phyloP scores from a whole-genome alignment of 164 flowering plant species.

The Magnolia changhungtana region DNA sequence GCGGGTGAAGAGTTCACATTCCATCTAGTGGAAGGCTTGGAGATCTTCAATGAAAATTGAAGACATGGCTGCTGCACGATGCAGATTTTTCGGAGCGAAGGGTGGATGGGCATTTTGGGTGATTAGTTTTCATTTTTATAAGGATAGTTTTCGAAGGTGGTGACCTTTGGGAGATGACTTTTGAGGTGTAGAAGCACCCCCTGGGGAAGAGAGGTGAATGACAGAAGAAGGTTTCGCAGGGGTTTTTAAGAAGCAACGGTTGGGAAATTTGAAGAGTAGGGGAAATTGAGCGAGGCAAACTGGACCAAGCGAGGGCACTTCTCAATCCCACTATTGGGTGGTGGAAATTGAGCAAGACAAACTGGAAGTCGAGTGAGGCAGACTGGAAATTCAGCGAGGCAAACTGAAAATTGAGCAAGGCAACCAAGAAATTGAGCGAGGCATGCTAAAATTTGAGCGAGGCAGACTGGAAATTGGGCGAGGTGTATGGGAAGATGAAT shows the following conservation, averaged over 20 bases:
- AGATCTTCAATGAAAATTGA: background rate
- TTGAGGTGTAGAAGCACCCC: constrained; percentile 1
- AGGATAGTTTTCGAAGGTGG: background rate
- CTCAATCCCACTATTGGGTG: too few species aligned
- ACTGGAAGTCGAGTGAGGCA: too few species aligned
- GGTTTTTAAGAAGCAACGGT: background rate
- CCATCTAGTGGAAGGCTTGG: constrained; percentile 5
- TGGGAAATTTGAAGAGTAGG: background rate
- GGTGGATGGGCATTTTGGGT: background rate
- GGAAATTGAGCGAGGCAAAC: too few species aligned
- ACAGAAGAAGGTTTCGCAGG: background rate
- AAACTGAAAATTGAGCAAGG: too few species aligned
- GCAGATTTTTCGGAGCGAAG: background rate
- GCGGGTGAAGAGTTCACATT: background rate
- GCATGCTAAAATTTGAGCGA: too few species aligned
- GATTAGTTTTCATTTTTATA: background rate
- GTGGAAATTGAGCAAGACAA: too few species aligned
- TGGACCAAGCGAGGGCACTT: too few species aligned
- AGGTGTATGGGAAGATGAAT: too few species aligned
- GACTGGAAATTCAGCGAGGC: too few species aligned
- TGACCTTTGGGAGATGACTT: background rate
- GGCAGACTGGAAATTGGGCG: too few species aligned
- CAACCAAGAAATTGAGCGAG: too few species aligned
- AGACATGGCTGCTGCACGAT: background rate
- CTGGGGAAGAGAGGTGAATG: background rate